Evolutionary conservation across 1,139 yeast species (phyloP), one percentile per base, ranked within the genome.

Genomic region (Hemisphaericaspora xylofermentans): DNA sequence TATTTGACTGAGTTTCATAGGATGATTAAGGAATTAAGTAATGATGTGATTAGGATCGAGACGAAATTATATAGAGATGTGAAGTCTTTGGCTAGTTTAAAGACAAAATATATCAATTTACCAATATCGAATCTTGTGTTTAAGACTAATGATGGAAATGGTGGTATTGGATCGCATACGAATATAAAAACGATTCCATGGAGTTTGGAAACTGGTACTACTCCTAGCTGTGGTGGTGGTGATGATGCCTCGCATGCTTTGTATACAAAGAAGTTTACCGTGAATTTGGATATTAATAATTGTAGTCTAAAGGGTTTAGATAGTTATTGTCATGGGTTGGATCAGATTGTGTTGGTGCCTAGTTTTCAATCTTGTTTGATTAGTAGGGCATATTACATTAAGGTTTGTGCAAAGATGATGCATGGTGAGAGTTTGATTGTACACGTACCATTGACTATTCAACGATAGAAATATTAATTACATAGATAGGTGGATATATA

Each of bases 281-380:
- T 68, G 9, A 44, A 48, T 9, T 38, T 68, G 37, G 60, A 66
- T 44, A 49, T 66, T 24, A 50, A 52, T 36, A 56, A 54, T 15
- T 58, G 64, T 40, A 54, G 51, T 35, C 47, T 64, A 21, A 66
- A 66, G 46, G 59, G 59, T 5, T 42, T 53, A 6, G 61, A 56
- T 21, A 49, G 48, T 17, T 49, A 46, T 8, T 47, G 49, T 25
- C 56, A 56, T 25, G 65, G 66, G 31, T 63, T 56, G 45, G 70
- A 54, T 43, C 50, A 46, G 41, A 53, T 62, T 40, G 74, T 83
- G 0, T 58, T 81, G 45, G 71, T 78, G 2, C 86, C 86, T 1
- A 73, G 69, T 45, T 77, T 78, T 56, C 85, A 81, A 53, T 71
- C 71, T 35, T 81, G 86, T 54, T 57, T 74, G 37, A 64, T 78